These are phyloP conservation scores for Chaetomiaceae sp. DNA, from an alignment of 2,329 filamentous ascomycete genomes.

Conservation along the genomic window DNA sequence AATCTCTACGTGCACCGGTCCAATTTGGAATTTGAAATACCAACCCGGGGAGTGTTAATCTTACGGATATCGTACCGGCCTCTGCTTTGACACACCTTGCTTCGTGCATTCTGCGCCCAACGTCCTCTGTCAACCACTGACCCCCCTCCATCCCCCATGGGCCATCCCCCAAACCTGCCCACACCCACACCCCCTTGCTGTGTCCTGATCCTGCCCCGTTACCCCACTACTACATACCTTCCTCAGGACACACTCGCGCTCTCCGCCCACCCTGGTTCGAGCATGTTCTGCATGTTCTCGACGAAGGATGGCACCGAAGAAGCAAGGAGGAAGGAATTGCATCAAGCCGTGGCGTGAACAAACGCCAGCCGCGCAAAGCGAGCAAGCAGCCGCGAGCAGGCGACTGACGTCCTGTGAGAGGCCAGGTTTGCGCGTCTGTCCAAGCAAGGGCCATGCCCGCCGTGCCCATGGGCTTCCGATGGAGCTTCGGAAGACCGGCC, in stretches of 20 bases:
- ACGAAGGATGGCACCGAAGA: no score
- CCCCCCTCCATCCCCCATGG: no score
- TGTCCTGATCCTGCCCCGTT: conserved; percentile 15
- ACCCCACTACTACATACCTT: conserved; percentile 2
- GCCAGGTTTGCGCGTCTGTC: conserved; percentile 7
- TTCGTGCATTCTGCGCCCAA: no score
- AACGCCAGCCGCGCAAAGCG: conserved; percentile 18
- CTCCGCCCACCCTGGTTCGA: not conserved
- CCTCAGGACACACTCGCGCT: not conserved
- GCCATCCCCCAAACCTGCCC: no score
- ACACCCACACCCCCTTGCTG: not conserved
- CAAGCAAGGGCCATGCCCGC: no score
- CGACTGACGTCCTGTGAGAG: not conserved
- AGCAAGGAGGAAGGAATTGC: no score
- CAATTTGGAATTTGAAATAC: no score
- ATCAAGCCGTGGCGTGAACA: conserved; percentile 9
- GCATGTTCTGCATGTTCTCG: not conserved
- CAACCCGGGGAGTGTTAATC: no score
- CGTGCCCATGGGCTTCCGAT: not conserved
- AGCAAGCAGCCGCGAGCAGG: conserved; percentile 11
- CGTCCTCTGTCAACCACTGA: no score
- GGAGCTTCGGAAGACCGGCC: conserved; percentile 9
- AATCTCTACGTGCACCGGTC: no score
- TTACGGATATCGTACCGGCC: no score
- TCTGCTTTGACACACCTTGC: no score